Percentiles rank a stretch among this genome's conserved stretches.
Evolutionary conservation across 2,329 filamentous ascomycete species (phyloP).

Genomic region (Lasiodiplodia citricola): DNA sequence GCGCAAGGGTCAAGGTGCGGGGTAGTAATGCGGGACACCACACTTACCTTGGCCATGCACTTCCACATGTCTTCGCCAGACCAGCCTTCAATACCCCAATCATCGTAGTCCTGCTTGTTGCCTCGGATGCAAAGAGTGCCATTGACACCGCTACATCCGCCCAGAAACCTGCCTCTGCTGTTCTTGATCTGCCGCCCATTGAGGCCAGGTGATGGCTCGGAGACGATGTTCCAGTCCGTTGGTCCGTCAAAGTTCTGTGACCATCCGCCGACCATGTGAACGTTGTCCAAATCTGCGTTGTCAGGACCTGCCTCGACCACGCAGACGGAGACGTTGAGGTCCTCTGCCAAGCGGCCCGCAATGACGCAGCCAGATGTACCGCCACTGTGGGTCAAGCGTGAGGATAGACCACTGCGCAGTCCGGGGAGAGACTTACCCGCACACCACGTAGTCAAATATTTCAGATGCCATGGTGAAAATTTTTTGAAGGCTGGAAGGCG

Average conservation of each 20-base stretch:
- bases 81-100: conserved; percentile 63
- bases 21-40: background rate
- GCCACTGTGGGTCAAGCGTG: conserved; percentile 41
- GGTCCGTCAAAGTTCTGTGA: conserved; percentile 55
- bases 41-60: conserved; percentile 58
- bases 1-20: background rate
- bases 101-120: conserved; percentile 57
- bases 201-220: conserved; percentile 46
- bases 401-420: conserved; percentile 7
- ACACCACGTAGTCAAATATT: conserved; percentile 27
- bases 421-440: conserved; percentile 24
- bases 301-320: conserved; percentile 57
- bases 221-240: conserved; percentile 59
- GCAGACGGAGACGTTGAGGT: conserved; percentile 48
- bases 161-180: conserved; percentile 57
- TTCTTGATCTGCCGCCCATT: conserved; percentile 54
- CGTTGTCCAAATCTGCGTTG: conserved; percentile 53
- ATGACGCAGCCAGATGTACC: conserved; percentile 57
- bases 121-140: conserved; percentile 58
- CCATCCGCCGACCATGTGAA: conserved; percentile 59
- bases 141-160: conserved; percentile 57
- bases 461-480: conserved; percentile 4
- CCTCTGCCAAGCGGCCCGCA: conserved; percentile 54
- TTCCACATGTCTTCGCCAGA: conserved; percentile 60
- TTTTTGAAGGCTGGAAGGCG: background rate